Conservation (phyloP, 495 filamentous ascomycete genomes). For the Lasiosphaeris hirsuta region DNA sequence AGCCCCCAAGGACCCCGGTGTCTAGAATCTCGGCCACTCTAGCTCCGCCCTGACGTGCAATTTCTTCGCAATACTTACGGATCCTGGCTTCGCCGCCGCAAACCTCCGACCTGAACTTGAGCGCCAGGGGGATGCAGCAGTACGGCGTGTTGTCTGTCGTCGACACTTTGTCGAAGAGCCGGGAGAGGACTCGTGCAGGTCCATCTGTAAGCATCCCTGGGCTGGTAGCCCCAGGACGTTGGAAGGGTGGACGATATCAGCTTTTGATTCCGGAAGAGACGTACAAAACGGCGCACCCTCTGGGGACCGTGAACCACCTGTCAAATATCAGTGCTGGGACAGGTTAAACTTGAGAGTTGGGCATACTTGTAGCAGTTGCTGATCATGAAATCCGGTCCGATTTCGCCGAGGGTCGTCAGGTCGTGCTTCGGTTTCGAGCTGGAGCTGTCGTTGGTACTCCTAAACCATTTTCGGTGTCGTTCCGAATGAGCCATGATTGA, state of each 20-base stretch:
- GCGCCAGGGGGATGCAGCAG: constrained; percentile 59
- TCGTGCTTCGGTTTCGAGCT: no score
- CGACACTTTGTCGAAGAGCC: constrained; percentile 67
- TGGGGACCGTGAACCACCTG: constrained; percentile 66
- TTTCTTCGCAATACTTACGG: constrained; percentile 49
- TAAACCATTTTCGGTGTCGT: no score
- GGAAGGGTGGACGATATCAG: constrained; percentile 68
- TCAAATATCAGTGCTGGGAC: background rate
- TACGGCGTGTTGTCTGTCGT: constrained; percentile 68
- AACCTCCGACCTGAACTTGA: constrained; percentile 62
- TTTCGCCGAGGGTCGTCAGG: constrained; percentile 50
- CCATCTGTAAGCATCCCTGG: constrained; percentile 11
- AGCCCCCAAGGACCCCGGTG: constrained; percentile 64
- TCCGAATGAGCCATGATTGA: constrained; percentile 55
- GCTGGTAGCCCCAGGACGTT: constrained; percentile 56
- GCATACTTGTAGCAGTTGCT: constrained; percentile 72
- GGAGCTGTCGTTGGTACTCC: no score
- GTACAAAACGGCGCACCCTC: constrained; percentile 70
- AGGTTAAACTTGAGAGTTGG: background rate
- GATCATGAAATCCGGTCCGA: constrained; percentile 74
- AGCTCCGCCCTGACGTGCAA: constrained; percentile 58
- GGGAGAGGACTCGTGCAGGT: constrained; percentile 47
- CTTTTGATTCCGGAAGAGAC: constrained; percentile 69
- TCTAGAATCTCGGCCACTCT: constrained; percentile 55
- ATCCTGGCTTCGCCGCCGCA: constrained; percentile 73